Evolutionary conservation across 768 basidiomycete genomes (phyloP).

Genomic region (Suillus fuscotomentosus): DNA sequence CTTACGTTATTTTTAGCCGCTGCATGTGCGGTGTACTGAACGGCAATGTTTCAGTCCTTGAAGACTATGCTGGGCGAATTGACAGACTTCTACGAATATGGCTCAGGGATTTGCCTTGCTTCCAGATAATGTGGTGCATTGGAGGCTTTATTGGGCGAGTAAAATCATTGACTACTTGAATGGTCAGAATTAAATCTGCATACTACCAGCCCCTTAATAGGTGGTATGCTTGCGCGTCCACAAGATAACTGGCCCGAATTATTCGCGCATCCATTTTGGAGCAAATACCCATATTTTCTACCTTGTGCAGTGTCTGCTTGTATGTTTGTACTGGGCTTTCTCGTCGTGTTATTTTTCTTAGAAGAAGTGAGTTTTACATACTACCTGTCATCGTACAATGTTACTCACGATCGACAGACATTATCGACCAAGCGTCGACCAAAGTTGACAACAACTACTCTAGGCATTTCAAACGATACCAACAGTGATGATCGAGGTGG

Average conservation of each 20-base stretch:
- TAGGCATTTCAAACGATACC: too few species aligned
- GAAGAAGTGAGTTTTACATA: conserved; percentile 43
- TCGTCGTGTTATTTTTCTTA: conserved; percentile 45
- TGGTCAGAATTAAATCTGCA: too few species aligned
- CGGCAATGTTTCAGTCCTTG: conserved; percentile 44
- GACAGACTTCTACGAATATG: conserved; percentile 40
- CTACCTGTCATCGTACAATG: too few species aligned
- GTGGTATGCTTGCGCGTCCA: conserved; percentile 53
- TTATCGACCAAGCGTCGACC: background rate
- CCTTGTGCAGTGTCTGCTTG: conserved; percentile 61
- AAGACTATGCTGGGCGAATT: conserved; percentile 47
- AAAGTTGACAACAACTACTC: background rate
- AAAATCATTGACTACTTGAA: background rate
- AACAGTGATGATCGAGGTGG: conserved; percentile 2
- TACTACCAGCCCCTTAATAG: conserved; percentile 46
- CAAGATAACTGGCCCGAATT: conserved; percentile 48
- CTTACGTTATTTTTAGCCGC: conserved; percentile 21
- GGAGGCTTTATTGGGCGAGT: conserved; percentile 32
- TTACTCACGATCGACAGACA: background rate
- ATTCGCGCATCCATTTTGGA: conserved; percentile 49
- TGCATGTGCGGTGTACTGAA: conserved; percentile 29
- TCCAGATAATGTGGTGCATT: conserved; percentile 36
- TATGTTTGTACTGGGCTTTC: conserved; percentile 45
- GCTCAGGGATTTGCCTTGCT: conserved; percentile 39
- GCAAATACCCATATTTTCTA: conserved; percentile 58